Conservation (phyloP, 2,329 filamentous ascomycete species). For the Scopulariopsis brevicaulis region DNA sequence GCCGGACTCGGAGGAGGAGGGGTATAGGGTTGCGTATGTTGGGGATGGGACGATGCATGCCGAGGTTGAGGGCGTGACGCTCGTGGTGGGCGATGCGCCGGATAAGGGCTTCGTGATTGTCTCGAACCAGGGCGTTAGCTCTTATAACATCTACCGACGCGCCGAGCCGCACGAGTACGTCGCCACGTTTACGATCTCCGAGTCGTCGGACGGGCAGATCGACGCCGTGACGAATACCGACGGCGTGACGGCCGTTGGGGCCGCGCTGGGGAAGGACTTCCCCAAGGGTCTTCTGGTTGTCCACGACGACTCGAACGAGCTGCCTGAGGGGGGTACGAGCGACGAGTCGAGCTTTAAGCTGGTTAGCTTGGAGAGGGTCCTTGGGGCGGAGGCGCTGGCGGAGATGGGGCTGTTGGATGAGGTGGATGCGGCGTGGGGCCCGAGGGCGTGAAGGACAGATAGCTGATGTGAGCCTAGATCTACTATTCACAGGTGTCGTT, state of each 20-base stretch:
- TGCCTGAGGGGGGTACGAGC: slow-evolving; percentile 30
- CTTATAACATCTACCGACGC: slow-evolving; percentile 38
- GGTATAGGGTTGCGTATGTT: slow-evolving; percentile 25
- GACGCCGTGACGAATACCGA: slow-evolving; percentile 43
- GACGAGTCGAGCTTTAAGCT: slow-evolving; percentile 38
- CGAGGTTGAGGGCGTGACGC: slow-evolving; percentile 41
- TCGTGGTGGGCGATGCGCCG: slow-evolving; percentile 30
- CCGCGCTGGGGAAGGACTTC: slow-evolving; percentile 26
- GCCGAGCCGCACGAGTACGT: slow-evolving; percentile 36
- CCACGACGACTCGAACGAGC: slow-evolving; percentile 42
- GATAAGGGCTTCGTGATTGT: slow-evolving; percentile 37
- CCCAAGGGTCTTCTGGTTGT: slow-evolving; percentile 33
- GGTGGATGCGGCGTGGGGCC: slow-evolving; percentile 1
- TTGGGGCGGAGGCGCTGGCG: slow-evolving; percentile 14
- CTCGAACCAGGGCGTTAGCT: slow-evolving; percentile 39
- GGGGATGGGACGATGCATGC: slow-evolving; percentile 35
- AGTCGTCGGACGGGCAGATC: slow-evolving; percentile 25
- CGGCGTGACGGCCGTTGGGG: slow-evolving; percentile 34
- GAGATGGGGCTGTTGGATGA: background rate
- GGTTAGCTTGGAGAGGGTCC: slow-evolving; percentile 25
- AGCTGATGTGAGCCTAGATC: too few species aligned
- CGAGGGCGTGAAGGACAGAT: background rate
- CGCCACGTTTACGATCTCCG: slow-evolving; percentile 32
- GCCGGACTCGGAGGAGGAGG: slow-evolving; percentile 24
- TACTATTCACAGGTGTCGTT: too few species aligned